Evolutionary conservation across 768 basidiomycete species (phyloP), one percentile per base, ranked within the genome.

Genomic region (Boletus rubroflammeus): DNA sequence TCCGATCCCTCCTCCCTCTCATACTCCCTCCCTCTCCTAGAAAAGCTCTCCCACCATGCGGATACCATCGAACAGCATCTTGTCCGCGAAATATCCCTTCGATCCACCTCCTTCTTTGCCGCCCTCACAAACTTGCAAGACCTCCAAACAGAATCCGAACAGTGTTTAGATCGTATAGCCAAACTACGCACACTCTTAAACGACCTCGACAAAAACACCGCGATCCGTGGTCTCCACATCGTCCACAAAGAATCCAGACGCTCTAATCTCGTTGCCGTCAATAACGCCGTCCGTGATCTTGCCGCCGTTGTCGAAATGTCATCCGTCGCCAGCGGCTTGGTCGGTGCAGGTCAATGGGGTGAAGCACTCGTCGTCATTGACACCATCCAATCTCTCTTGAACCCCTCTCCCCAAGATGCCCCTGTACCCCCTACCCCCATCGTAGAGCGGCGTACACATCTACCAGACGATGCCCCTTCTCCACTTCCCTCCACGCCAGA

Each of bases 51-150:
- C 10, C 87, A 92, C 52, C 88, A 96, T 64, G 86, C 95, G 2
- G 97, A 98, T 67, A 88, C 88, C 1, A 82, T 98, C 57, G 97
- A 99, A 67, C 85, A 93, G 55, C 96, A 99, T 70, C 88, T 99
- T 52, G 83, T 95, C 5, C 85, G 85, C 56, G 97, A 98, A 71
- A 95, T 99, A 42, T 88, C 89, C 9, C 75, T 88, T 10, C 88
- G 96, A 14, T 92, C 94, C 0, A 82, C 90, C 1, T 93, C 93
- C 1, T 99, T 99, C 80, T 99, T 98, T 64, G 88, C 95, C 5
- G 97, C 97, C 7, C 81, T 99, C 35, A 82, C 93, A 7, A 99
- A 99, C 69, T 78, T 99, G 8, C 90, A 97, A 64, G 88, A 93
- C 58, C 81, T 99, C 11, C 93, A 94, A 65, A 82, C 88, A 6